Conservation (phyloP, 805 yeast genomes). For the Metschnikowia similis region DNA sequence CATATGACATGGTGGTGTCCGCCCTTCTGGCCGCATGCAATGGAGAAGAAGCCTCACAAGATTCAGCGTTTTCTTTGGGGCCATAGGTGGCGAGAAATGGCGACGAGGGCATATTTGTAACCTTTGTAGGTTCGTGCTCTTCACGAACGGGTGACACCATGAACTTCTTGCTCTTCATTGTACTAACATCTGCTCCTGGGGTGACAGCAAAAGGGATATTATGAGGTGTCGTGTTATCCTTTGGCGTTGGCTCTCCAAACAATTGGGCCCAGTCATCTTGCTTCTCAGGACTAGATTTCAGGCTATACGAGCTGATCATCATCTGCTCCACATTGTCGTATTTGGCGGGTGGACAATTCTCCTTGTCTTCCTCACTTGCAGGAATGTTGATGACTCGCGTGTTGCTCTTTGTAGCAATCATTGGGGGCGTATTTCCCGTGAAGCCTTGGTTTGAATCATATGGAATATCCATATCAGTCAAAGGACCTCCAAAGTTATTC, state of each 20-base stretch:
- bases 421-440: conserved; percentile 39
- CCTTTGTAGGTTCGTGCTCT: conserved; percentile 19
- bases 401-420: conserved; percentile 52
- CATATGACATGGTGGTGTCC: conserved; percentile 29
- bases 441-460: conserved; percentile 8
- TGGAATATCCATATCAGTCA: conserved; percentile 44
- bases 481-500: conserved; percentile 38
- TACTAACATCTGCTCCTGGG: conserved; percentile 20
- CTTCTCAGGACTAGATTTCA: conserved; percentile 35
- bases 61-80: conserved; percentile 12
- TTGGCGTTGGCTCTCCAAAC: conserved; percentile 41
- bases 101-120: conserved; percentile 38
- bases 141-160: conserved; percentile 23
- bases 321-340: conserved; percentile 22
- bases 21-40: conserved; percentile 30
- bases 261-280: conserved; percentile 41
- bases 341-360: conserved; percentile 22
- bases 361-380: conserved; percentile 32
- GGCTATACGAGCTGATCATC: conserved; percentile 24
- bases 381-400: conserved; percentile 52
- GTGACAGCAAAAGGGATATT: conserved; percentile 13
- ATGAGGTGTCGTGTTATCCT: conserved; percentile 19
- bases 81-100: conserved; percentile 24
- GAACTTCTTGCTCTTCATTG: conserved; percentile 31
- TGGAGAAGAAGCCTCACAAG: conserved; percentile 25